Base-by-base conservation (phyloP, 106 monocot species). In the Vanilla planifolia region DNA sequence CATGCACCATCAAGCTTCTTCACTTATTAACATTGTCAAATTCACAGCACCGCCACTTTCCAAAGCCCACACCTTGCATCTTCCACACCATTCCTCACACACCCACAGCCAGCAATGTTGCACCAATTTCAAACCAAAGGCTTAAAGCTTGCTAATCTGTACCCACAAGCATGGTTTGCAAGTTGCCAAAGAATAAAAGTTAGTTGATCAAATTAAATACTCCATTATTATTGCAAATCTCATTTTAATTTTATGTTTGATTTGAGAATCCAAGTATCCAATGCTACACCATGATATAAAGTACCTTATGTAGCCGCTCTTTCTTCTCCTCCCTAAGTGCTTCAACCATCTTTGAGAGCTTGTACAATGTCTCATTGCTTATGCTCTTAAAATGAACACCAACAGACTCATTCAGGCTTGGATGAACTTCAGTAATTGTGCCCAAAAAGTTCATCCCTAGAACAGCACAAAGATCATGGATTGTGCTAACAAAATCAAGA, bases 401-500 rank as follows among this genome's bases (percentile, higher is more conserved):
- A 71, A 76, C 56, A 30, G 85, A 89, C 59, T 82, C 79, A 71
- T 80, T 67, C 33, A 95, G 66, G 60, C 80, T 95, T 39, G 89
- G 86, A 69, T 95, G 89, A 36, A 95, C 86, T 71, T 89, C 94
- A 71, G 61, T 81, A 26, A 95, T 67, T 48, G 78, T 86, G 39
- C 78, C 71, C 43, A 80, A 80, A 51, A 95, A 89, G 68, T 95
- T 89, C 73, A 95, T 86, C 21, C 89, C 94, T 52, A 95, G 41
- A 21, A 89, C 94, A 40, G 80, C 77, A 79, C 94, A 95, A 25
- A 95, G 77, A 80, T 84, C 89, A 66, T 86, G 94, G 50, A 95
- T 74, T 28, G 63, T 62, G 73, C 83, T 95, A 10, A 95, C 94
- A 63, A 86, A 86, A 30, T 84, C 83, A 55, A 86, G 80, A 57